Conservation (phyloP, 2,329 filamentous ascomycete genomes). For the Raffaelea albimanens region DNA sequence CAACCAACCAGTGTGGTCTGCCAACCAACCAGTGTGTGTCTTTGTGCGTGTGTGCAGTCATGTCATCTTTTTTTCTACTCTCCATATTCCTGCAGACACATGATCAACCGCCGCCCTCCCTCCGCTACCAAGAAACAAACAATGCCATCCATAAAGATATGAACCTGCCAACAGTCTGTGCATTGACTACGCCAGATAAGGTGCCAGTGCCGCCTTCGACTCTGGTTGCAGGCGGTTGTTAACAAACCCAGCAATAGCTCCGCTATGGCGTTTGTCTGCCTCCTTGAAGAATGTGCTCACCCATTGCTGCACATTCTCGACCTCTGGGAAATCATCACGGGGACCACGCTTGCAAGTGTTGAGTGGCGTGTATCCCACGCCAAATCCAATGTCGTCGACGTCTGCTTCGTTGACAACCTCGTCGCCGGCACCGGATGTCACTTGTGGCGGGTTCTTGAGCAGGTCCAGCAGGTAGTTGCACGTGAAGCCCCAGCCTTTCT, state of each 20-base stretch:
- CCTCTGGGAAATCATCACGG: slow-evolving; percentile 77
- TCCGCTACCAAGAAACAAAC: not conserved
- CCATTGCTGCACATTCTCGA: slow-evolving; percentile 76
- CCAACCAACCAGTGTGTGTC: no score
- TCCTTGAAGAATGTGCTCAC: slow-evolving; percentile 68
- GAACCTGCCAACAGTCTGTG: not conserved
- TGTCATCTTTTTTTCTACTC: no score
- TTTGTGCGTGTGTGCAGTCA: no score
- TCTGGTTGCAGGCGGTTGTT: slow-evolving; percentile 59
- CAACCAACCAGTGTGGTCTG: no score
- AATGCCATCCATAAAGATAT: no score
- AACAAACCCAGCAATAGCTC: slow-evolving; percentile 62
- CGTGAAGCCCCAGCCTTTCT: slow-evolving; percentile 85
- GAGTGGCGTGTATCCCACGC: slow-evolving; percentile 85
- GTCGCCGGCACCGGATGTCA: slow-evolving; percentile 55
- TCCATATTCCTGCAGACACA: no score
- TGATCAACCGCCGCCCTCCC: no score
- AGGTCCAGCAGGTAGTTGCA: slow-evolving; percentile 84
- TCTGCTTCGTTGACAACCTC: slow-evolving; percentile 80
- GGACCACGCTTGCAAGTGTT: slow-evolving; percentile 75
- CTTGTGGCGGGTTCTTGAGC: slow-evolving; percentile 73
- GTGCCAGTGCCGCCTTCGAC: slow-evolving; percentile 41
- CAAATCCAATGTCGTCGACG: slow-evolving; percentile 90
- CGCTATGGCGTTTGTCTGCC: slow-evolving; percentile 64
- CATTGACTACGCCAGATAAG: slow-evolving; percentile 35